Evolutionary conservation across 331 rosid genomes (phyloP).

Genomic region (Dryas integrifolia): DNA sequence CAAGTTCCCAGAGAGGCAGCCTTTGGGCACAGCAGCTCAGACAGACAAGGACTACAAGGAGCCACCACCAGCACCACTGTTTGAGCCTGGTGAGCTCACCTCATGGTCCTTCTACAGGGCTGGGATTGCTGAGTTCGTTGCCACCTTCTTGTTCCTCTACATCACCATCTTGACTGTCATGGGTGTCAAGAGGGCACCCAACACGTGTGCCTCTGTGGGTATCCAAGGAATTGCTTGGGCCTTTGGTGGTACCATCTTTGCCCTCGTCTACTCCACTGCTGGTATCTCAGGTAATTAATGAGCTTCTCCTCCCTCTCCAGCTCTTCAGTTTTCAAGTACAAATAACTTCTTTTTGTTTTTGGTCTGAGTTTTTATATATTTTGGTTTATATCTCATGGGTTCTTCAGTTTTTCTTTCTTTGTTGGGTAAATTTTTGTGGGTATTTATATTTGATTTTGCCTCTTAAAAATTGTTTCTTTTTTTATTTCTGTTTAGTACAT

Average conservation of each 20-base stretch:
- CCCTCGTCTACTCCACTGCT: slow-evolving; percentile 89
- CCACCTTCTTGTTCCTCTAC: slow-evolving; percentile 88
- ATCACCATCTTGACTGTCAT: slow-evolving; percentile 77
- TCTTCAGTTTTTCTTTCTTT: background rate
- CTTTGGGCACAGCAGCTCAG: slow-evolving; percentile 69
- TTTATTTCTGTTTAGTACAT: background rate
- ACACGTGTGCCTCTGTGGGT: slow-evolving; percentile 68
- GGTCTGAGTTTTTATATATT: background rate
- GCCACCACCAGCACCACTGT: slow-evolving; percentile 78
- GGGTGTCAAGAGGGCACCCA: slow-evolving; percentile 50
- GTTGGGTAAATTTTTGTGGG: background rate
- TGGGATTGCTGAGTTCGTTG: slow-evolving; percentile 84
- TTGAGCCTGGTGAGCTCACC: slow-evolving; percentile 71
- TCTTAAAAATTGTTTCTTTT: background rate
- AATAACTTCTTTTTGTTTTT: background rate
- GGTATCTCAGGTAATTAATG: slow-evolving; percentile 66
- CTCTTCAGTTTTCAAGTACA: background rate
- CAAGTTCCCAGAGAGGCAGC: slow-evolving; percentile 67
- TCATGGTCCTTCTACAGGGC: slow-evolving; percentile 96
- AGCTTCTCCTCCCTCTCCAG: background rate
- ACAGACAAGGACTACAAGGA: slow-evolving; percentile 75
- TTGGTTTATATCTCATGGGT: background rate
- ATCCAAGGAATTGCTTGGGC: slow-evolving; percentile 96
- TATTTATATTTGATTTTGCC: background rate
- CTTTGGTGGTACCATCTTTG: slow-evolving; percentile 93